These are phyloP conservation scores for Picochlorum sp. DNA, from an alignment of 139 green algal genomes.

Conservation along the genomic window DNA sequence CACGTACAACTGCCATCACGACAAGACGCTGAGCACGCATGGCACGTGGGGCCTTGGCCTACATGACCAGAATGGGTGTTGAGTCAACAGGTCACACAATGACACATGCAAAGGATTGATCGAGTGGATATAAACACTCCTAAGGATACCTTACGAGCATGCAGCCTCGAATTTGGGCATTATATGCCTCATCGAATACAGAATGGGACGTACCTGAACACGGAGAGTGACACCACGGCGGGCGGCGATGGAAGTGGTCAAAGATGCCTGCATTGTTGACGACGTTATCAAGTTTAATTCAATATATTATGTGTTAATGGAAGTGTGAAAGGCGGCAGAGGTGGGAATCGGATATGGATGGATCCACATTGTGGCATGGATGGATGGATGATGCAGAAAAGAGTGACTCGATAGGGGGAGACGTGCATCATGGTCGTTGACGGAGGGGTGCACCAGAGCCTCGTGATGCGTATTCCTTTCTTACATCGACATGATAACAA, in stretches of 20 bases:
- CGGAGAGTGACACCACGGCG: slow-evolving; percentile 8
- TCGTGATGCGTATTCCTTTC: neutral
- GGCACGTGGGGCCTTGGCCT: slow-evolving; percentile 29
- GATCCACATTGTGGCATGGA: no score
- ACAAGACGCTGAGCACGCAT: slow-evolving; percentile 27
- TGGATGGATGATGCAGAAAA: no score
- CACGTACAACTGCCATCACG: slow-evolving; percentile 17
- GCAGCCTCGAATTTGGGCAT: no score
- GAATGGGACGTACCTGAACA: slow-evolving; percentile 1
- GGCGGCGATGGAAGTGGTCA: slow-evolving; percentile 11
- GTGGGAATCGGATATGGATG: no score
- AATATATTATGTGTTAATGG: no score
- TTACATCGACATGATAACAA: no score
- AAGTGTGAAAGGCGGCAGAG: no score
- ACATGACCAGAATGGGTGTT: slow-evolving; percentile 2
- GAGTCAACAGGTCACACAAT: neutral
- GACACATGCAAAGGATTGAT: neutral
- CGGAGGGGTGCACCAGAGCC: no score
- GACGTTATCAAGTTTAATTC: neutral
- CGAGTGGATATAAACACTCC: no score
- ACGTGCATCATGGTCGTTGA: no score
- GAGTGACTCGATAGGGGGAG: no score
- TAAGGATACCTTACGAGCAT: no score
- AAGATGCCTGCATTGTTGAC: slow-evolving; percentile 14
- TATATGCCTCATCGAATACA: neutral